Evolutionary conservation across 768 basidiomycete species (phyloP).

Genomic region (Suillus bovinus): DNA sequence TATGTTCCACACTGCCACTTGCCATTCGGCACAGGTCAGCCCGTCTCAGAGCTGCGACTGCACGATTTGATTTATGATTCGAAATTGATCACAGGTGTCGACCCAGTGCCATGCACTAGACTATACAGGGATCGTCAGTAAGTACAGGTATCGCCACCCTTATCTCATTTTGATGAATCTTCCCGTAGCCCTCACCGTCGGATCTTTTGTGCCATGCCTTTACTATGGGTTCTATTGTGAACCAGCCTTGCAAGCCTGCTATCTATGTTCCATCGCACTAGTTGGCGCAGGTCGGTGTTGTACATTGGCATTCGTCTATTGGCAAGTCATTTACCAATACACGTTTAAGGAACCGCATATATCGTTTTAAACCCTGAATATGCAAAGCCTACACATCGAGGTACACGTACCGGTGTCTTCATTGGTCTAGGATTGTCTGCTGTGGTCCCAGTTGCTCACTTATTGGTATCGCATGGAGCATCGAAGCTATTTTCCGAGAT

Average conservation of each 20-base stretch:
- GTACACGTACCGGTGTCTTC: conserved; percentile 78
- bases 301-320: neutral
- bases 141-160: conserved; percentile 17
- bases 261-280: conserved; percentile 50
- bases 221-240: conserved; percentile 81
- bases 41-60: neutral
- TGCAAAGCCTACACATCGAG: conserved; percentile 70
- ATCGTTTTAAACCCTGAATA: conserved; percentile 81
- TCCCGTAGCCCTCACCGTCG: conserved; percentile 59
- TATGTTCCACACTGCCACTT: conserved; percentile 68
- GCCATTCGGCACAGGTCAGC: conserved; percentile 70
- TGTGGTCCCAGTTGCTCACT: conserved; percentile 68
- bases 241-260: conserved; percentile 50
- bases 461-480: conserved; percentile 58
- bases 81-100: conserved; percentile 47
- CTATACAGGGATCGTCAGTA: conserved; percentile 79
- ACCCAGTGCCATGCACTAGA: conserved; percentile 65
- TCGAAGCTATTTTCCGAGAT: conserved; percentile 55
- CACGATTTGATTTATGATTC: neutral
- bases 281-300: conserved; percentile 58
- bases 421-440: conserved; percentile 73
- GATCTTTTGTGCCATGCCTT: conserved; percentile 75
- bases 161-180: conserved; percentile 12
- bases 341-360: conserved; percentile 57
- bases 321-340: conserved; percentile 15